Percentiles rank a stretch among this genome's conserved stretches.
These are phyloP conservation scores for Bryum argenteum DNA, from an alignment of 225 moss, liverwort and hornwort genomes.

Conservation along the genomic window DNA sequence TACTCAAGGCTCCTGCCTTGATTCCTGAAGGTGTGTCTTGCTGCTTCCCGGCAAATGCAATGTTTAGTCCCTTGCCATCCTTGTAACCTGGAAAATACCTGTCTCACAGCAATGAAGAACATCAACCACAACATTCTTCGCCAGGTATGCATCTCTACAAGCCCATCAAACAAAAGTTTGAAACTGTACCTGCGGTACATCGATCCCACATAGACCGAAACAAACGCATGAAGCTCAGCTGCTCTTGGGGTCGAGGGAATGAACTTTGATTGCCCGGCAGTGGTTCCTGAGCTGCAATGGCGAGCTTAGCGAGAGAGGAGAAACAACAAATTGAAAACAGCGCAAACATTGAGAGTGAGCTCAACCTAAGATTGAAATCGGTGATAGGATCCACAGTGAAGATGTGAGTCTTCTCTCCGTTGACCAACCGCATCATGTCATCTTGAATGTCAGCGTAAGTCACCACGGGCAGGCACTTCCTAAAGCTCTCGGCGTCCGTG, in stretches of 20 bases:
- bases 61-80: conserved; percentile 32
- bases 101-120: neutral
- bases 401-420: conserved; percentile 54
- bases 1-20: conserved; percentile 36
- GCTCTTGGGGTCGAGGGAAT: conserved; percentile 55
- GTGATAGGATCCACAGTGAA: conserved; percentile 51
- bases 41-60: conserved; percentile 43
- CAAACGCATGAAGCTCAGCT: conserved; percentile 22
- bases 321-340: neutral
- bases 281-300: conserved; percentile 80
- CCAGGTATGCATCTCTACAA: neutral
- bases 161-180: neutral
- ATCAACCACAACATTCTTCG: neutral
- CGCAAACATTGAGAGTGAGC: neutral
- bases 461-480: conserved; percentile 55
- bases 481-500: conserved; percentile 54
- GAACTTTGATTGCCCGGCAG: conserved; percentile 65
- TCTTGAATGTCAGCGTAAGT: conserved; percentile 48
- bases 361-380: conserved; percentile 38
- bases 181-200: conserved; percentile 28
- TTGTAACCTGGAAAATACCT: conserved; percentile 42
- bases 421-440: conserved; percentile 50
- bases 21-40: conserved; percentile 41
- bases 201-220: neutral
- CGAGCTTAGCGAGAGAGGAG: neutral